Evolutionary conservation across 208 protist species (phyloP).

Genomic region (Crithidia expoeki): DNA sequence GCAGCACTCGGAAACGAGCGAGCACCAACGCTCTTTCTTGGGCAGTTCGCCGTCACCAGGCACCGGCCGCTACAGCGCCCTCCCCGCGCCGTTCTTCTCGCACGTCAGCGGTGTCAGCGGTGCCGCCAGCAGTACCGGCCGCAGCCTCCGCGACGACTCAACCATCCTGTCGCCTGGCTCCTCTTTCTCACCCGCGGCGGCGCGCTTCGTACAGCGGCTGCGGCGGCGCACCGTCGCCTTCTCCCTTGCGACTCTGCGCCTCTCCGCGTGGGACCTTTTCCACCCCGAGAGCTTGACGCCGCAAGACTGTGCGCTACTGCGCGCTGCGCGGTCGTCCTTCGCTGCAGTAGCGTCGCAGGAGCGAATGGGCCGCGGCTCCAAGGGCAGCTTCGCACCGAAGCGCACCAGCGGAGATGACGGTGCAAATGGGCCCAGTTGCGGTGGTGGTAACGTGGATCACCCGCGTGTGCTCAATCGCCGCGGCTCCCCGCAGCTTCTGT

Average conservation of each 20-base stretch:
- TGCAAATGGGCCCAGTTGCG: neutral
- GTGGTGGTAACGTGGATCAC: neutral
- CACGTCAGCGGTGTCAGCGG: slow-evolving; percentile 11
- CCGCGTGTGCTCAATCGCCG: neutral
- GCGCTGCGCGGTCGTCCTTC: slow-evolving; percentile 2
- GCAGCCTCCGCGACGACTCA: slow-evolving; percentile 33
- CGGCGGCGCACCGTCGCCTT: slow-evolving; percentile 24
- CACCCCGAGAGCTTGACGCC: neutral
- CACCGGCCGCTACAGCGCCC: slow-evolving; percentile 23
- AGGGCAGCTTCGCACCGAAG: neutral
- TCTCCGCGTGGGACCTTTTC: slow-evolving; percentile 30
- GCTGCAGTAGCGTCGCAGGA: neutral
- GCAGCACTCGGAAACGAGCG: slow-evolving; percentile 26
- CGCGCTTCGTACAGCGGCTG: slow-evolving; percentile 27
- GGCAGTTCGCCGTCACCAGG: slow-evolving; percentile 10
- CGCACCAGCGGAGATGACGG: neutral
- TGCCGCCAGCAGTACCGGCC: slow-evolving; percentile 7
- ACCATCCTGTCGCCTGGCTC: slow-evolving; percentile 26
- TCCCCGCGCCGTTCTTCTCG: slow-evolving; percentile 29
- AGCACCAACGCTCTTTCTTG: slow-evolving; percentile 14
- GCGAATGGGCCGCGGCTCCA: neutral
- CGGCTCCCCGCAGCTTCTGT: neutral
- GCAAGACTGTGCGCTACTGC: slow-evolving; percentile 15
- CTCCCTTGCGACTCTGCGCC: slow-evolving; percentile 3
- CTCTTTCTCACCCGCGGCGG: slow-evolving; percentile 20